These are phyloP conservation scores for Withania somnifera DNA, from an alignment of 305 asterid genomes.

Conservation along the genomic window DNA sequence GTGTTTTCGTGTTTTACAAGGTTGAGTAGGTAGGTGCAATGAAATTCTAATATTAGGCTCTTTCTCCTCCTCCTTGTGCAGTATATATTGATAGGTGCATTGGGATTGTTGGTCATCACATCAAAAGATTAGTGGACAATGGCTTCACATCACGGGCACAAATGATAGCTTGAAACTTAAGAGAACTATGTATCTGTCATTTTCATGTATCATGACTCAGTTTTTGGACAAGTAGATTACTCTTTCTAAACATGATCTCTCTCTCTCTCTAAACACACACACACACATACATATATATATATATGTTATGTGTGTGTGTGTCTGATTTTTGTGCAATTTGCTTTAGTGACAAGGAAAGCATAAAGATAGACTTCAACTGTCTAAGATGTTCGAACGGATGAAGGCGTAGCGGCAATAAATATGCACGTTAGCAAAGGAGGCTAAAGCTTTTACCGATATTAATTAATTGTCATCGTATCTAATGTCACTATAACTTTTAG, in stretches of 20 bases:
- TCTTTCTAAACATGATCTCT: background rate
- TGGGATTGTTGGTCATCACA: slow-evolving; percentile 86
- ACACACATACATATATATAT: too few species aligned
- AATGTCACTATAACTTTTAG: too few species aligned
- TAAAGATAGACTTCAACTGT: too few species aligned
- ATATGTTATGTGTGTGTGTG: background rate
- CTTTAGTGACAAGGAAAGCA: background rate
- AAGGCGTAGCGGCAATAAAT: too few species aligned
- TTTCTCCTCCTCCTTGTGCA: slow-evolving; percentile 23
- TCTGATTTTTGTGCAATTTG: background rate
- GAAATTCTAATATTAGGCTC: background rate
- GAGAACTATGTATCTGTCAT: slow-evolving; percentile 9
- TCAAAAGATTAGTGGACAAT: slow-evolving; percentile 53
- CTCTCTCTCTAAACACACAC: too few species aligned
- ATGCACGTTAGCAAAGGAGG: too few species aligned
- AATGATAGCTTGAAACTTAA: background rate
- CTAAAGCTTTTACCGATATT: too few species aligned
- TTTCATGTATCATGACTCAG: slow-evolving; percentile 6
- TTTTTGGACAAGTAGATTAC: background rate
- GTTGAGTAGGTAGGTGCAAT: background rate
- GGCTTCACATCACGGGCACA: background rate
- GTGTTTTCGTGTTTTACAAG: background rate
- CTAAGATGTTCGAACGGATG: too few species aligned
- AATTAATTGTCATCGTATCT: too few species aligned
- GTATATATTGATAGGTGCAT: slow-evolving; percentile 82